Base-by-base conservation (phyloP, 768 basidiomycete genomes). In the Saitozyma sp. region DNA sequence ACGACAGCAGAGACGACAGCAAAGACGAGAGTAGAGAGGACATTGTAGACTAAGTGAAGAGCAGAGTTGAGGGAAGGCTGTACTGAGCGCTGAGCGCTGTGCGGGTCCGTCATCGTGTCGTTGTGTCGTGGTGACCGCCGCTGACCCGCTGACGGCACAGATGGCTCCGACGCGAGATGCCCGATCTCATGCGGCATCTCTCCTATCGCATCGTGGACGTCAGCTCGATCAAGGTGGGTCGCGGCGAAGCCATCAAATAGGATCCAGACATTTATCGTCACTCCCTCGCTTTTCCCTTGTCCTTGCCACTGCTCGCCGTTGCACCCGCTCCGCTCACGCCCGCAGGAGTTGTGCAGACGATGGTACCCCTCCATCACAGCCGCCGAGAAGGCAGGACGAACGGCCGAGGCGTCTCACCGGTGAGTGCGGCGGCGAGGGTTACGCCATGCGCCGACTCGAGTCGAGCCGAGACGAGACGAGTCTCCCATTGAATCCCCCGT, bases 81-180 rank as follows among this genome's bases (percentile, higher is more conserved):
- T 29, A 29, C n/a, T n/a, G 5, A 29, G 29, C 29, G 5, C 29
- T 29, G 29, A 29, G 29, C 29, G 29, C 29, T 29, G 29, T 29
- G 29, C 5, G 29, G 5, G 2, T 5, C 5, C 29, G 29, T 29
- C 5, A 5, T 29, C 62, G 3, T 50, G 64, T 5, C 60, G 63
- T 29, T 5, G 29, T 29, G 29, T 29, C 29, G 29, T 29, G 29
- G 5, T 29, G 5, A 29, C 64, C 64, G 48, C 59, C 5, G 57
- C 57, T 54, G 1, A 66, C 56, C 1, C 69, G 70, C 59, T 62
- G 55, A 40, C 61, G 56, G 50, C 11, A 39, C 38, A 78, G 77
- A 20, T 78, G 76, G 59, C 60, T 78, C 29, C 82, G 81, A 4
- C 85, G 86, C 72, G 85, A 89, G 57, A 93, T 96, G 91, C 89